These are phyloP conservation scores for Gentiana straminea DNA, from an alignment of 257 asterid species.

Conservation along the genomic window DNA sequence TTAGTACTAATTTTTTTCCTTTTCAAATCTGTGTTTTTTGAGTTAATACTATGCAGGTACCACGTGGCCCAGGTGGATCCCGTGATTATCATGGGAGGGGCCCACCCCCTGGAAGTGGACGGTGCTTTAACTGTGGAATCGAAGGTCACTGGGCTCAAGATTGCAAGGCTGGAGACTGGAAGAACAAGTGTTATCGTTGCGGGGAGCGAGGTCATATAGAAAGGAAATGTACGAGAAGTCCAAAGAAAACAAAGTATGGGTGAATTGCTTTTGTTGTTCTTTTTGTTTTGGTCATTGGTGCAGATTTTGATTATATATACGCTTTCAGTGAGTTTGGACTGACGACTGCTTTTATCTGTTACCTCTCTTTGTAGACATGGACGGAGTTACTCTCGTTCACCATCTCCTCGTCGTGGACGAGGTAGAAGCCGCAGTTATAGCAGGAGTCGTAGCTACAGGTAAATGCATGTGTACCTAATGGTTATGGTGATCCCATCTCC, in stretches of 20 bases:
- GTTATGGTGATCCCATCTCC: not conserved
- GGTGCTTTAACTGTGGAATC: conserved; percentile 58
- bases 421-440: conserved; percentile 37
- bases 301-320: too few species aligned
- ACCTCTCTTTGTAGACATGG: conserved; percentile 20
- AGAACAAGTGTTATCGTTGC: conserved; percentile 53
- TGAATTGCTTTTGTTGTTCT: not conserved
- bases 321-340: too few species aligned
- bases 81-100: conserved; percentile 45
- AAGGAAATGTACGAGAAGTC: conserved; percentile 43
- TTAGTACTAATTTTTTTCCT: too few species aligned
- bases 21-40: not conserved
- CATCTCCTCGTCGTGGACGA: conserved; percentile 44
- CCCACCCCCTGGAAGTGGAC: conserved; percentile 56
- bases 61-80: conserved; percentile 61
- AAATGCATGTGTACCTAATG: not conserved
- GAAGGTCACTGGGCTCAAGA: conserved; percentile 67
- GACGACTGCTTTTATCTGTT: too few species aligned
- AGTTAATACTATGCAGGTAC: conserved; percentile 24
- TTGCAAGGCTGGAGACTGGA: conserved; percentile 67
- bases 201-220: conserved; percentile 62
- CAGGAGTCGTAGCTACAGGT: conserved; percentile 52
- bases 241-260: conserved; percentile 32
- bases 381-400: conserved; percentile 44
- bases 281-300: conserved; percentile 3